These are phyloP conservation scores for Kazachstania taianensis DNA, from an alignment of 805 yeast genomes.

Conservation along the genomic window DNA sequence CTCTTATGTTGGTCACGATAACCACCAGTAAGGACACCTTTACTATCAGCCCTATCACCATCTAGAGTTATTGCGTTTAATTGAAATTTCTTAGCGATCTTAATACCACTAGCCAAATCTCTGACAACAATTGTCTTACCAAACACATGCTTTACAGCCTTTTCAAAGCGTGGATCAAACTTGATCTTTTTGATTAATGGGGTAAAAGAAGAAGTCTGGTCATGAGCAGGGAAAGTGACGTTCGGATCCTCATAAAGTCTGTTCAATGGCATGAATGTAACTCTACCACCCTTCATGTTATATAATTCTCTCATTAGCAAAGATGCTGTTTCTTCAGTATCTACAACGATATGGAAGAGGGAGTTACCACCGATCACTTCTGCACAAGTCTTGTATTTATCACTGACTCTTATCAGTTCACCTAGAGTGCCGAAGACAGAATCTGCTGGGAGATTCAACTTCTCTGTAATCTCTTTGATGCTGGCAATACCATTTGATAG, in stretches of 20 bases:
- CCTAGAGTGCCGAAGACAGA: constrained; percentile 80
- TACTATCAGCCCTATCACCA: constrained; percentile 80
- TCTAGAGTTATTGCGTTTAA: constrained; percentile 78
- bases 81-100: constrained; percentile 48
- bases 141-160: constrained; percentile 71
- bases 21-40: constrained; percentile 86
- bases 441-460: constrained; percentile 41
- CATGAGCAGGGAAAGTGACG: constrained; percentile 49
- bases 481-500: constrained; percentile 60
- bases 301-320: constrained; percentile 65
- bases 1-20: constrained; percentile 52
- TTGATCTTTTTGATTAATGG: constrained; percentile 72
- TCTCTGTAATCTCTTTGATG: constrained; percentile 51
- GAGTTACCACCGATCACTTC: constrained; percentile 86
- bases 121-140: constrained; percentile 72
- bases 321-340: constrained; percentile 75
- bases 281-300: constrained; percentile 66
- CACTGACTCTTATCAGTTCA: constrained; percentile 70
- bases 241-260: constrained; percentile 37
- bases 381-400: constrained; percentile 73
- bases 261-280: constrained; percentile 84
- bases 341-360: constrained; percentile 82
- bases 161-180: constrained; percentile 43
- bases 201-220: constrained; percentile 41
- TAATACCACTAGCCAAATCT: constrained; percentile 57